A percentile compares a stretch with the other conserved stretches of the same genome.
These are phyloP conservation scores for Termitomyces sp. DNA, from an alignment of 768 basidiomycete genomes.

Conservation along the genomic window DNA sequence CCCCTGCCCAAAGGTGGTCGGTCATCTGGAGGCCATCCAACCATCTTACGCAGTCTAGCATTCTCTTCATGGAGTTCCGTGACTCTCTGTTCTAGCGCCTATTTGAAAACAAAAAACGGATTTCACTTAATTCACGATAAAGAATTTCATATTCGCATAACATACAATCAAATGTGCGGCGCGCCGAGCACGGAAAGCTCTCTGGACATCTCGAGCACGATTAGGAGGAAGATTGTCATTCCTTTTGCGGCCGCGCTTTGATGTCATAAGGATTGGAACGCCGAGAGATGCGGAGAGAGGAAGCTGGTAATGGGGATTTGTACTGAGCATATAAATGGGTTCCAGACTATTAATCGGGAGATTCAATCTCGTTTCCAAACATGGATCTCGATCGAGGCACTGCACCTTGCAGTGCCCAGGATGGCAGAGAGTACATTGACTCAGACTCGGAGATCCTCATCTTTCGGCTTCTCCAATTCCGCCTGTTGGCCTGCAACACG, in stretches of 20 bases:
- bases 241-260: conserved; percentile 83
- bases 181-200: conserved; percentile 85
- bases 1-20: conserved; percentile 76
- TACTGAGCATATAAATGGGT: conserved; percentile 40
- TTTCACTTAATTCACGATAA: conserved; percentile 27
- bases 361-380: conserved; percentile 24
- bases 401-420: not conserved
- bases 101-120: conserved; percentile 23
- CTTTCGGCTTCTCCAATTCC: conserved; percentile 7
- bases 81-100: conserved; percentile 82
- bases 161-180: conserved; percentile 81
- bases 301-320: conserved; percentile 21
- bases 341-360: conserved; percentile 30
- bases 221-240: conserved; percentile 79
- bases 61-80: conserved; percentile 86
- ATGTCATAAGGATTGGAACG: conserved; percentile 57
- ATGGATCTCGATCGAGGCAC: conserved; percentile 18
- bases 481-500: conserved; percentile 2
- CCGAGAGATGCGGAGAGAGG: conserved; percentile 24
- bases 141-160: conserved; percentile 38
- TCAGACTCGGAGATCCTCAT: not conserved
- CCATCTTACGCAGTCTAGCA: conserved; percentile 61
- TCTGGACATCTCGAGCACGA: conserved; percentile 83
- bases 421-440: not conserved
- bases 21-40: conserved; percentile 72